Base-by-base conservation (phyloP, 2,329 filamentous ascomycete genomes). In the Magnaporthales sp. region DNA sequence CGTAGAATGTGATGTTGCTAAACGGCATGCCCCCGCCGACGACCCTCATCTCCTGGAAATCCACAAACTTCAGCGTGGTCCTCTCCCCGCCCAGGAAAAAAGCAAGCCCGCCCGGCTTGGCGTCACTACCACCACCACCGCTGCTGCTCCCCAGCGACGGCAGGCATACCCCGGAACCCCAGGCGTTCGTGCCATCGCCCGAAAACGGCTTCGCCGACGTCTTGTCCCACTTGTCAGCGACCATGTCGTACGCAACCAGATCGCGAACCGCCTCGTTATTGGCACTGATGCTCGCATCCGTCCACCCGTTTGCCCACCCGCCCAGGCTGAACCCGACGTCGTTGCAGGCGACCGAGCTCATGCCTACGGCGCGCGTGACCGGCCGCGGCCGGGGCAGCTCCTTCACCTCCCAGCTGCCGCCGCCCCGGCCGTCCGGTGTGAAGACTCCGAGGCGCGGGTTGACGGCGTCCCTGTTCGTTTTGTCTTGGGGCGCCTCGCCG, bases 1-100 rank as follows among this genome's bases (percentile, higher is more conserved):
- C 74, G 66, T 73, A 74, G 15, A 80, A 68, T 1, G 69, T 72
- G 15, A 80, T 65, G 6, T 65, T 71, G 32, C 13, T 13, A 38
- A 38, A 38, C 8, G 32, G 8, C 32, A 38, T 13, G 32, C 8
- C 8, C 32, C 13, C 8, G 32, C 13, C 32, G 7, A 7, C 8
- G 32, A 7, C 32, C 8, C 13, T 19, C 13, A 6, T 8, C 22
- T 29, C 1, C 46, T n/a, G 1, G 26, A 26, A 22, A 29, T 13
- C n/a, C n/a, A n/a, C n/a, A n/a, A n/a, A n/a, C n/a, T n/a, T n/a
- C n/a, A n/a, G n/a, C n/a, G n/a, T n/a, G n/a, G n/a, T n/a, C n/a
- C n/a, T 10, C 24, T 9, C 30, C 19, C 64, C 64, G 56, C 54
- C 64, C 15, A 66, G 30, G 31, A 66, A 66, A 13, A 66, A 24